Percentiles rank a stretch among this genome's conserved stretches.
These are phyloP conservation scores for Plasmodium inui DNA, from an alignment of 169 alveolate species.

Conservation along the genomic window DNA sequence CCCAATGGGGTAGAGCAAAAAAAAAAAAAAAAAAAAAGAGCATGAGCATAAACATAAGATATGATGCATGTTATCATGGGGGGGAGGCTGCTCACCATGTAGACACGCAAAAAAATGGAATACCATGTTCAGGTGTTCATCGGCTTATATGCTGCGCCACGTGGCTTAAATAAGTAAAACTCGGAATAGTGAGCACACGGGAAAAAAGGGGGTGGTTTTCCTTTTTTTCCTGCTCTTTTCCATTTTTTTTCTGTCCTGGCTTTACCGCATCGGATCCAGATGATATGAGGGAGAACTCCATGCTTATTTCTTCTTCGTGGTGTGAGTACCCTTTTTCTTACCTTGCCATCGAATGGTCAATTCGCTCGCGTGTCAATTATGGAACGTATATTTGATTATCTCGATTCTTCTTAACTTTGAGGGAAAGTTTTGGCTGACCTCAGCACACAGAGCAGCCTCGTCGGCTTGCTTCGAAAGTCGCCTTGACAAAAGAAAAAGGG, in stretches of 20 bases:
- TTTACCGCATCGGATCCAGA: constrained; percentile 74
- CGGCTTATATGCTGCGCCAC: neutral
- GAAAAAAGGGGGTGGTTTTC: neutral
- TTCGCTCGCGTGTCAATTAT: neutral
- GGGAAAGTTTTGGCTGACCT: neutral
- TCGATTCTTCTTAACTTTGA: neutral
- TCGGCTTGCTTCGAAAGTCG: neutral
- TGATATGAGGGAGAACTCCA: constrained; percentile 45
- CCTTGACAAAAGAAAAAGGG: neutral
- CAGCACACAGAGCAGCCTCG: neutral
- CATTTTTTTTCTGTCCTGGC: neutral
- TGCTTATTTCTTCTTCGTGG: neutral
- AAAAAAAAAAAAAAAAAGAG: neutral
- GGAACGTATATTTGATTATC: neutral
- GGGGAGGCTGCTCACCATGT: neutral
- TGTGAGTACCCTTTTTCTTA: neutral
- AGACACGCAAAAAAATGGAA: neutral
- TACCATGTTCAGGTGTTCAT: neutral
- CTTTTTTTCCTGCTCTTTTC: constrained; percentile 30
- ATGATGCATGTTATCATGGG: neutral
- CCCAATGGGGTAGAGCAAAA: neutral
- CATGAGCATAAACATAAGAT: neutral
- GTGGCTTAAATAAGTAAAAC: neutral
- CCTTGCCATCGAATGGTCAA: neutral
- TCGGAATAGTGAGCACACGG: neutral